Conservation (phyloP, 2,329 filamentous ascomycete genomes). For the Calonectria crousiana region DNA sequence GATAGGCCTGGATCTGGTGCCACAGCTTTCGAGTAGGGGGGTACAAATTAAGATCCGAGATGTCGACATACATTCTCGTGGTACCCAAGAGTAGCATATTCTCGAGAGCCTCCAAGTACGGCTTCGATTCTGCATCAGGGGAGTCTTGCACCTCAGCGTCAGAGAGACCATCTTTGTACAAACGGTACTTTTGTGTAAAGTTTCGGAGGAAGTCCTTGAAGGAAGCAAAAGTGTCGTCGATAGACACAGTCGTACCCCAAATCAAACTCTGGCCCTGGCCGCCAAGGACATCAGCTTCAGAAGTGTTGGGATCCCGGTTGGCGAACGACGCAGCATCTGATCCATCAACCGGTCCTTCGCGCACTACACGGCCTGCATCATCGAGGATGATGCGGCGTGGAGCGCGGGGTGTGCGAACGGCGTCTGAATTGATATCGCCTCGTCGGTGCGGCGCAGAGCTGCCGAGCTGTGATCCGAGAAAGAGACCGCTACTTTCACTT, state of each 20-base stretch:
- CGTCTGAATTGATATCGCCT: conserved; percentile 89
- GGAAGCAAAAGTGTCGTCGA: conserved; percentile 85
- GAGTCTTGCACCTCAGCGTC: conserved; percentile 78
- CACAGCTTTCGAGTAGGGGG: conserved; percentile 93
- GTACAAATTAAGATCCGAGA: conserved; percentile 90
- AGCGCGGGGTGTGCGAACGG: conserved; percentile 67
- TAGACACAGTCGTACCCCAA: conserved; percentile 97
- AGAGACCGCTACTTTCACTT: conserved; percentile 89
- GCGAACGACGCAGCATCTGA: conserved; percentile 73
- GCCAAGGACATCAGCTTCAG: conserved; percentile 89
- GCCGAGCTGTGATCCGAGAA: conserved; percentile 75
- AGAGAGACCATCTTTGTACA: conserved; percentile 88
- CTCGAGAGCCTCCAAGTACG: conserved; percentile 87
- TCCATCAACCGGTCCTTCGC: conserved; percentile 62
- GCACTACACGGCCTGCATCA: conserved; percentile 68
- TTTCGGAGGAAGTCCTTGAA: conserved; percentile 95
- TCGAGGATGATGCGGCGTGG: conserved; percentile 70
- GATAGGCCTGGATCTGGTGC: conserved; percentile 94
- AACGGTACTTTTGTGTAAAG: conserved; percentile 92
- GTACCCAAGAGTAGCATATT: conserved; percentile 91
- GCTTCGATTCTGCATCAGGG: conserved; percentile 80
- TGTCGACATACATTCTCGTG: conserved; percentile 87
- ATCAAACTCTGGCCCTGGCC: conserved; percentile 86
- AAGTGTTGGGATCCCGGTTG: conserved; percentile 83
- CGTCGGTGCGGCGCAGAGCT: conserved; percentile 70